These are phyloP conservation scores for Tetrapyrgos nigripes DNA, from an alignment of 1,284 basidiomycete genomes.

Conservation along the genomic window DNA sequence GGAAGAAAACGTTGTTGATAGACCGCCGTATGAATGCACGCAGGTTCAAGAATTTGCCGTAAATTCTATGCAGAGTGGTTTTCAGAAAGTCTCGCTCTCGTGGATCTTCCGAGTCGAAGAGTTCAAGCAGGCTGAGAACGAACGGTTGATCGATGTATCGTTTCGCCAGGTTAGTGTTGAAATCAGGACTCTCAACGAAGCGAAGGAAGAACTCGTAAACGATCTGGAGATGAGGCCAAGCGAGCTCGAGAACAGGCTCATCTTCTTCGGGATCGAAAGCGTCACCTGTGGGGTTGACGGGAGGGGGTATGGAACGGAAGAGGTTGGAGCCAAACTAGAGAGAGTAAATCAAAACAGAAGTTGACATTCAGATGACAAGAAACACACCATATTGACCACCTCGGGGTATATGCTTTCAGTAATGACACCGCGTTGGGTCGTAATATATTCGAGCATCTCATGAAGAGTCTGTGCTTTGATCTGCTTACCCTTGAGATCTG, in stretches of 20 bases:
- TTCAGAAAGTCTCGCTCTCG: conserved; percentile 99
- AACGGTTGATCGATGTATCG: conserved; percentile 98
- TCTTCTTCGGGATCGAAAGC: conserved; percentile 99
- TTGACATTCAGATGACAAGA: conserved; percentile 11
- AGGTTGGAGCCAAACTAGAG: conserved; percentile 93
- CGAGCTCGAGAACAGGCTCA: conserved; percentile 97
- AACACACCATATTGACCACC: conserved; percentile 94
- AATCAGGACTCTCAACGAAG: conserved; percentile 97
- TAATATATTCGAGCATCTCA: conserved; percentile 99
- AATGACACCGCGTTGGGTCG: conserved; percentile 94
- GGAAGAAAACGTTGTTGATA: conserved; percentile 99
- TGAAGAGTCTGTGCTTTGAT: conserved; percentile 98
- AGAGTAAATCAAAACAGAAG: conserved; percentile 19
- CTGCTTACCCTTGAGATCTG: conserved; percentile 97
- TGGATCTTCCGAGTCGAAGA: conserved; percentile 99
- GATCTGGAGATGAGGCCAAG: conserved; percentile 99
- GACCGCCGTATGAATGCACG: conserved; percentile 98
- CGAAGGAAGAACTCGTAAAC: conserved; percentile 99
- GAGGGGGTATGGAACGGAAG: conserved; percentile 99
- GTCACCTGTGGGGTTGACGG: conserved; percentile 97
- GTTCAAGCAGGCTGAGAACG: conserved; percentile 94
- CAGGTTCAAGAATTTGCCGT: conserved; percentile 99
- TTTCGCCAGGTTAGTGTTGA: conserved; percentile 98
- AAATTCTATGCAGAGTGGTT: conserved; percentile 98
- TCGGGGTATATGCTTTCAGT: conserved; percentile 99